Evolutionary conservation across 2,329 filamentous ascomycete species (phyloP).

Genomic region (Pseudocercospora cruenta): DNA sequence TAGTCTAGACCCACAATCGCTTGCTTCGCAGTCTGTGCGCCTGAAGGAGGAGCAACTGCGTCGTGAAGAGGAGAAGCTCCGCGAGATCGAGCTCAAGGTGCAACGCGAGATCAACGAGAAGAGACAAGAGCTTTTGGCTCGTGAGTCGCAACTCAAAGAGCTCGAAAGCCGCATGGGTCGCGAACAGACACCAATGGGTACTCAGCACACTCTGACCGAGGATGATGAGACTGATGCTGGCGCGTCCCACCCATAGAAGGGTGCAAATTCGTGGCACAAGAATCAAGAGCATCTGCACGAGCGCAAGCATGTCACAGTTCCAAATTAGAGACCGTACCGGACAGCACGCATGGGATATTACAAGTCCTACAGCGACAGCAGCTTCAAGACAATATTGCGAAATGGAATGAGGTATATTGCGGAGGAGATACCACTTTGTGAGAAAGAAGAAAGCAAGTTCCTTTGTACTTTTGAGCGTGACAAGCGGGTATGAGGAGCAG

Average conservation of each 20-base stretch:
- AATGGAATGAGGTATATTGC: constrained; percentile 5
- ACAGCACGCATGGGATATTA: constrained; percentile 8
- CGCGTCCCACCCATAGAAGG: constrained; percentile 26
- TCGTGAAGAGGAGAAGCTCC: constrained; percentile 98
- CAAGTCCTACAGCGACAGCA: constrained; percentile 13
- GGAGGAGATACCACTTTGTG: constrained; percentile 4
- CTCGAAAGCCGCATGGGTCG: constrained; percentile 97
- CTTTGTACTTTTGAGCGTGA: constrained; percentile 25
- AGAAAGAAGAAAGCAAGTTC: constrained; percentile 15
- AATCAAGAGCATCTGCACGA: constrained; percentile 1
- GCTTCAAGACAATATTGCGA: constrained; percentile 5
- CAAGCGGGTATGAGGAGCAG: constrained; percentile 11
- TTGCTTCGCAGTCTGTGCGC: constrained; percentile 94
- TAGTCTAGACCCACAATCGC: constrained; percentile 96
- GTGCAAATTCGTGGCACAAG: background rate
- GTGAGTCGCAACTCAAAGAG: constrained; percentile 97
- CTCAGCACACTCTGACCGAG: constrained; percentile 24
- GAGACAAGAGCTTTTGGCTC: constrained; percentile 94
- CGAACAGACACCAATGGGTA: constrained; percentile 37
- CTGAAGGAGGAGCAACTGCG: constrained; percentile 99
- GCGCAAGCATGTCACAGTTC: constrained; percentile 6
- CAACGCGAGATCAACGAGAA: constrained; percentile 99
- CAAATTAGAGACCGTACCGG: constrained; percentile 2
- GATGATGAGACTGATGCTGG: constrained; percentile 32
- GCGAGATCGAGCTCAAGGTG: constrained; percentile 99